These are phyloP conservation scores for Mucor plumbeus DNA, from an alignment of 371 early-diverging fungal species.

Conservation along the genomic window DNA sequence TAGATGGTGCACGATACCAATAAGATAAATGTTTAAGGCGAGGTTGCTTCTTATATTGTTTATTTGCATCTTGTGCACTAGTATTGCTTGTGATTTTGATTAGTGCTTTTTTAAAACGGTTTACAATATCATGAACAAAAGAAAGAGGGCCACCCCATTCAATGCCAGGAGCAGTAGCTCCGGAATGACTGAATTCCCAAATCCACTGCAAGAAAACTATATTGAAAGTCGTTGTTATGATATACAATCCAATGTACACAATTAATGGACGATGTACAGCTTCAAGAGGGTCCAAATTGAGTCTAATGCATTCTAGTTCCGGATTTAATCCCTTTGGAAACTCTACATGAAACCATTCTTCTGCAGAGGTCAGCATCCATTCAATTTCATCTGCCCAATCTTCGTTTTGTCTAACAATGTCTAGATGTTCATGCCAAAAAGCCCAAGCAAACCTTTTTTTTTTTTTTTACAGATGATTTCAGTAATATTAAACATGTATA, in stretches of 20 bases:
- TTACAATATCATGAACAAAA: background rate
- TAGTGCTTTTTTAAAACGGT: background rate
- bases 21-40: constrained; percentile 22
- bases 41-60: background rate
- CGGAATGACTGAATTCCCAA: constrained; percentile 31
- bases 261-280: constrained; percentile 66
- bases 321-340: constrained; percentile 61
- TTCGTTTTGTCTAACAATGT: constrained; percentile 36
- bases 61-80: background rate
- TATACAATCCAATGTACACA: constrained; percentile 52
- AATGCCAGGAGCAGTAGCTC: constrained; percentile 12
- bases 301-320: constrained; percentile 56
- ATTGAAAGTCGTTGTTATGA: constrained; percentile 38
- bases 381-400: constrained; percentile 51
- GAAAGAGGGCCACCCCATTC: constrained; percentile 38
- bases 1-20: constrained; percentile 31
- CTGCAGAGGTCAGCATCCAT: constrained; percentile 51
- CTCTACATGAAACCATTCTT: constrained; percentile 42
- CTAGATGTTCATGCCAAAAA: constrained; percentile 55
- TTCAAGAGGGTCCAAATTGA: constrained; percentile 65
- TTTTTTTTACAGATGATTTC: too few species aligned
- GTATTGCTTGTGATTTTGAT: background rate
- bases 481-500: background rate
- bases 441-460: constrained; percentile 60
- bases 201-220: constrained; percentile 23